Evolutionary conservation across 805 yeast species (phyloP), one percentile per base, ranked within the genome.

Genomic region (Spencermartinsiella europaea): DNA sequence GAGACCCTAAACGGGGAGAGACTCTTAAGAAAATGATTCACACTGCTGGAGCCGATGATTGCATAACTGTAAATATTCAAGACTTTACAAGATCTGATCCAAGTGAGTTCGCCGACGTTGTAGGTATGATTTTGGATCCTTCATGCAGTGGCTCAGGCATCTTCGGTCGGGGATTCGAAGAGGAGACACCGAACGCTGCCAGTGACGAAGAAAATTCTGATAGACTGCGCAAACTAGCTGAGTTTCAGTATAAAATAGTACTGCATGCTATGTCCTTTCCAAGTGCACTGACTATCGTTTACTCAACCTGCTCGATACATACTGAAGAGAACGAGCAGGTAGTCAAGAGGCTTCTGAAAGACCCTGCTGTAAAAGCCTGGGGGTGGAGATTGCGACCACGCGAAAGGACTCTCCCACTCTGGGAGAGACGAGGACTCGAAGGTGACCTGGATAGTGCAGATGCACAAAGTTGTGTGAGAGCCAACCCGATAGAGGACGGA

Each of bases 71-170:
- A 21, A 63, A 66, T 16, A 70, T 72, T 21, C 71, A 68, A 22
- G 95, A 85, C 64, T 85, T 85, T 61, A 82, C 89, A 7, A 60
- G 71, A 2, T 67, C 77, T 2, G 69, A 74, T 20, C 85, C 93
- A 0, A 56, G 56, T 1, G 83, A 82, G 39, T 85, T 72, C 50
- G 69, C 74, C 1, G 74, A 77, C 15, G 84, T 88, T 3, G 81
- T 87, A 0, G 96, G 95, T 0, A 68, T 93, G 36, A 72, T 93
- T 2, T 95, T 93, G 2, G 99, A 93, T 64, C 99, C 99, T 0
- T 87, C 96, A 2, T 93, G 99, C 64, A 88, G 96, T 20, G 99
- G 99, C 0, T 84, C 95, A 40, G 99, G 99, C 2, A 93, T 93
- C 36, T 91, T 91, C 69, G 96, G 97, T n/a, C 70, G 95, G 33